Evolutionary conservation across 2,329 filamentous ascomycete genomes (phyloP), one percentile per base, ranked within the genome.

Genomic region (Xylaria sp.): DNA sequence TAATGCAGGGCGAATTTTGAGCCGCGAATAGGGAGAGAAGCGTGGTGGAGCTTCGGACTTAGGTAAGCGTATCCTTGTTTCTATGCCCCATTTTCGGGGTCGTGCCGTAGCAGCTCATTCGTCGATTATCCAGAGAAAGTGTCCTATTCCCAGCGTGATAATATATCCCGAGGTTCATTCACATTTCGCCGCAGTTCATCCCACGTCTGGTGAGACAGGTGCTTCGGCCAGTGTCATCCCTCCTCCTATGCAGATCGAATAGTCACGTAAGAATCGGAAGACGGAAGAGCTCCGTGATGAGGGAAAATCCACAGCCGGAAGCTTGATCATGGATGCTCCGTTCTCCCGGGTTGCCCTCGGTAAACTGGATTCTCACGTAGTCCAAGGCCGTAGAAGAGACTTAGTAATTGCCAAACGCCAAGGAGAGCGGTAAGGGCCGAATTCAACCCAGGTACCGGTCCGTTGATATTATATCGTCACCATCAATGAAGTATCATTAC

Each of bases 1-100:
- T 66, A 59, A 66, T 39, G n/a, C 41, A 39, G 58, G 58, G 52
- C 15, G 18, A 48, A 58, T 28, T 43, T 58, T 50, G 30, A 23
- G 18, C 59, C 52, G 64, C 45, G 20, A 50, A 43, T 36, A 60
- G 56, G 36, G 48, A 30, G 25, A 30, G 6, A 30, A 28, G 9
- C 28, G n/a, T 10, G 18, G 28, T 41, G 56, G 32, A 39, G 10
- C 20, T 30, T 60, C 56, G 62, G 55, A 52, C 45, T 65, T 53
- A 45, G 46, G 36, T 50, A 41, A 64, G 62, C 36, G 25, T 25
- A 55, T 23, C 50, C 50, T n/a, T 36, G 50, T 36, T 36, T 23
- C 30, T 36, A 13, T 15, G 12, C 32, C 53, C 53, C 53, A 25
- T 41, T 3, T 56, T 41, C 34, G 34, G 12, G 13, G 32, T 20